These are phyloP conservation scores for Asterophora parasitica DNA, from an alignment of 768 basidiomycete species.

Conservation along the genomic window DNA sequence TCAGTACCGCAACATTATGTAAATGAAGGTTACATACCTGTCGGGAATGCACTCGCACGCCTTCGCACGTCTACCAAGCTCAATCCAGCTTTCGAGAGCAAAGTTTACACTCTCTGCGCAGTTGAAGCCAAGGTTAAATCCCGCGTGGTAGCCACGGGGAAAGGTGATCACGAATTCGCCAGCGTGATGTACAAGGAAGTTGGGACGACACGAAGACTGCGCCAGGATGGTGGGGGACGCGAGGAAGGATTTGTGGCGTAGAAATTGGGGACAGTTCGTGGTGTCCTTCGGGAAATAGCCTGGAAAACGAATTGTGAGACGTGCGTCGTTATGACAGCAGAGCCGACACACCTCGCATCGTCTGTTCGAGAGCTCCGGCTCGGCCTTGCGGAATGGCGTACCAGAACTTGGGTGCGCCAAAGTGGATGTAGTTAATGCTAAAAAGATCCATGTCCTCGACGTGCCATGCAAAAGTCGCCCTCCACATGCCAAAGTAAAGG, in stretches of 20 bases:
- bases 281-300: constrained; percentile 89
- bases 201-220: constrained; percentile 75
- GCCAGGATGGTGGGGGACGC: constrained; percentile 83
- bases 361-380: constrained; percentile 76
- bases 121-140: constrained; percentile 94
- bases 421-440: constrained; percentile 98
- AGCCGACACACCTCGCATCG: constrained; percentile 68
- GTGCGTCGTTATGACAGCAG: neutral
- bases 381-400: constrained; percentile 91
- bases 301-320: constrained; percentile 22
- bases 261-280: constrained; percentile 83
- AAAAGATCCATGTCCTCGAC: constrained; percentile 99
- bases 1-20: constrained; percentile 3
- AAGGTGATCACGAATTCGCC: constrained; percentile 98
- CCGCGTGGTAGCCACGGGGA: constrained; percentile 93
- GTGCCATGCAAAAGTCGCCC: constrained; percentile 98
- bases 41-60: constrained; percentile 69
- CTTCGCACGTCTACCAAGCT: constrained; percentile 77
- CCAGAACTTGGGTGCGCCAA: constrained; percentile 97
- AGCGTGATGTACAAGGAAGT: constrained; percentile 83
- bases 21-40: constrained; percentile 42
- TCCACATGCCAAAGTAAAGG: constrained; percentile 99
- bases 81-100: constrained; percentile 91
- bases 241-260: constrained; percentile 94
- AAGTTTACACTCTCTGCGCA: constrained; percentile 98